Percentiles rank a stretch among this genome's conserved stretches.
These are phyloP conservation scores for Chlorella sp. DNA, from an alignment of 139 green algal species.

Conservation along the genomic window DNA sequence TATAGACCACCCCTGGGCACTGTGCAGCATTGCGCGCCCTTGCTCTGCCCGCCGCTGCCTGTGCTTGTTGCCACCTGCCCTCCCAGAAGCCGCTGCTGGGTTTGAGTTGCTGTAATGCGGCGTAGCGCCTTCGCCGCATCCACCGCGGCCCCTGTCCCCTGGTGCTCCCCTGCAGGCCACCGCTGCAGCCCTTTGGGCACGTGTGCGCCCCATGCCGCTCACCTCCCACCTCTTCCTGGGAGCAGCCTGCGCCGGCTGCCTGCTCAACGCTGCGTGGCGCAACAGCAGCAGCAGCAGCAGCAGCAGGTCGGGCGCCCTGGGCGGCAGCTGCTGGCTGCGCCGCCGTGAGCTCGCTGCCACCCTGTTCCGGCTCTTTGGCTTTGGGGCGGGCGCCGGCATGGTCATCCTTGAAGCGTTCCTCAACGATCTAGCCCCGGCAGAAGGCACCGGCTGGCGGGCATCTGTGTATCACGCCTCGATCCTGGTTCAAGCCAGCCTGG, in stretches of 20 bases:
- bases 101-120: too few species aligned
- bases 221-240: background rate
- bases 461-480: background rate
- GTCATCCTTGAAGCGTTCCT: background rate
- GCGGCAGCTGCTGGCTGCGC: background rate
- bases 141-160: too few species aligned
- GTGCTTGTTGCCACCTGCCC: background rate
- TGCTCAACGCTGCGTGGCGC: background rate
- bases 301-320: background rate
- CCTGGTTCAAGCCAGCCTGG: background rate
- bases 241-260: background rate
- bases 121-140: too few species aligned
- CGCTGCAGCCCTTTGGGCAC: background rate
- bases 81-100: background rate
- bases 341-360: background rate
- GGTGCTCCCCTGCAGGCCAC: background rate
- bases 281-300: background rate
- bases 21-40: background rate
- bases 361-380: background rate
- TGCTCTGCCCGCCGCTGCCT: background rate
- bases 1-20: too few species aligned
- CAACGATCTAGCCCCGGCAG: background rate
- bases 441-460: background rate
- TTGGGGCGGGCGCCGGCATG: background rate
- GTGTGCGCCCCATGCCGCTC: background rate